Evolutionary conservation across 2,329 filamentous ascomycete species (phyloP), one percentile per base, ranked within the genome.

Genomic region (Chalaropsis thielavioides): DNA sequence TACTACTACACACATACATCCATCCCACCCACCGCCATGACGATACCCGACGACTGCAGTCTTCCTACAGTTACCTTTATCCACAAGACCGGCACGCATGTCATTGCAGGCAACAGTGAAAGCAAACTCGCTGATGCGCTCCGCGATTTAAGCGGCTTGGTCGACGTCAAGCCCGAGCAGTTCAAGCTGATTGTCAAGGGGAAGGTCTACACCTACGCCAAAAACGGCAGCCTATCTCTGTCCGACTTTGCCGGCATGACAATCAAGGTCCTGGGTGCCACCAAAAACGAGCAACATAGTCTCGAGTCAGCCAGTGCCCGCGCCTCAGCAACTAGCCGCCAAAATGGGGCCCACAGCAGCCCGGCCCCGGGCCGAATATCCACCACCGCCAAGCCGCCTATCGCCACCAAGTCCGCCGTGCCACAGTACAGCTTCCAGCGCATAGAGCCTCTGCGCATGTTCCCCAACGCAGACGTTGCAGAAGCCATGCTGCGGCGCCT

Each of bases 401-500:
- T 1, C 35, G n/a, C 56, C 8, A 8, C 43, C 6, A n/a, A 15
- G 19, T 44, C 31, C 13, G 27, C 27, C 6, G 24, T 27, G 24
- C 54, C 54, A 0, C 27, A 38, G 15, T 58, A 58, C 54, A 13
- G 54, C 17, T 99, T 99, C 76, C 81, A 86, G 68, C 83, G 83
- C 0, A 79, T 97, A 0, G 82, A 85, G 0, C 89, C 92, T 0
- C 81, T 99, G 0, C 77, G 83, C 0, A 85, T 92, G 70, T 85
- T 97, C 0, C 90, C 91, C 0, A 81, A 87, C 64, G 87, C 92
- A 0, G 81, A 86, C 27, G 84, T 85, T 63, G 89, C 86, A 11
- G 79, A 85, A 3, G 77, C 80, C 0, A 90, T 92, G 70, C 82
- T 99, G 1, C 79, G 88, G 72, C 83, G 88, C 0, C 80, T 99